These are phyloP conservation scores for Coccinonectria pachysandricola DNA, from an alignment of 2,329 filamentous ascomycete species.

Conservation along the genomic window DNA sequence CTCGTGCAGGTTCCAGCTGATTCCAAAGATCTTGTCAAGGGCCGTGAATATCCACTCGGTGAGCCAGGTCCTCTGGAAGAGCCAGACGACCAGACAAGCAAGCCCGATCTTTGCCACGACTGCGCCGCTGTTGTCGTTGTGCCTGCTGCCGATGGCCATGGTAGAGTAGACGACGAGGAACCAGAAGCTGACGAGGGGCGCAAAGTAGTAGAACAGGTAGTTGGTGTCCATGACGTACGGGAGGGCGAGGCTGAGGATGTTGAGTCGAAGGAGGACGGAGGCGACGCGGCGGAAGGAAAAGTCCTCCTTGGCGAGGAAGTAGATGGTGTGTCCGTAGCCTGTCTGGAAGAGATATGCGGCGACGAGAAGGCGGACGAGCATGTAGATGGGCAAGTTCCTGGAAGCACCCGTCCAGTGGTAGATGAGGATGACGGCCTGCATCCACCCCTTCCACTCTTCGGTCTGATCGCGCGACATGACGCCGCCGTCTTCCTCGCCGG, in stretches of 20 bases:
- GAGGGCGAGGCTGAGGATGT: constrained; percentile 42
- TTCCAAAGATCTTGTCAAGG: constrained; percentile 31
- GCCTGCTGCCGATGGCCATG: constrained; percentile 29
- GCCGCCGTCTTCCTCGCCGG: constrained; percentile 10
- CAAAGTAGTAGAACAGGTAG: constrained; percentile 45
- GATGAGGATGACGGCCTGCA: constrained; percentile 43
- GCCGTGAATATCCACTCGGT: constrained; percentile 15
- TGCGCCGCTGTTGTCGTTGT: constrained; percentile 32
- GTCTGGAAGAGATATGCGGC: constrained; percentile 53
- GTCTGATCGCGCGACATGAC: constrained; percentile 39
- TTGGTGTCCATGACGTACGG: constrained; percentile 45
- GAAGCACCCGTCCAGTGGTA: constrained; percentile 49
- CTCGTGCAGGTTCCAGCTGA: constrained; percentile 37
- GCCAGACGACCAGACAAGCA: constrained; percentile 29
- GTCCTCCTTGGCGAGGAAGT: constrained; percentile 45
- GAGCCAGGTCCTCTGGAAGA: constrained; percentile 8
- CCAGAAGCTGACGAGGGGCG: constrained; percentile 50
- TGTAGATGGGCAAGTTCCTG: constrained; percentile 38
- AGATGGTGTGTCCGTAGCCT: constrained; percentile 50
- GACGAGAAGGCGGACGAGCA: constrained; percentile 42
- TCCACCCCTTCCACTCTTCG: constrained; percentile 58
- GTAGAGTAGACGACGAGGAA: constrained; percentile 47
- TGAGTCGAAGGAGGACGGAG: constrained; percentile 44
- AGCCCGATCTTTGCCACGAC: constrained; percentile 37
- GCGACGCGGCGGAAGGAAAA: constrained; percentile 44